These are phyloP conservation scores for Aspergillus sp. DNA, from an alignment of 2,329 filamentous ascomycete genomes.

Conservation along the genomic window DNA sequence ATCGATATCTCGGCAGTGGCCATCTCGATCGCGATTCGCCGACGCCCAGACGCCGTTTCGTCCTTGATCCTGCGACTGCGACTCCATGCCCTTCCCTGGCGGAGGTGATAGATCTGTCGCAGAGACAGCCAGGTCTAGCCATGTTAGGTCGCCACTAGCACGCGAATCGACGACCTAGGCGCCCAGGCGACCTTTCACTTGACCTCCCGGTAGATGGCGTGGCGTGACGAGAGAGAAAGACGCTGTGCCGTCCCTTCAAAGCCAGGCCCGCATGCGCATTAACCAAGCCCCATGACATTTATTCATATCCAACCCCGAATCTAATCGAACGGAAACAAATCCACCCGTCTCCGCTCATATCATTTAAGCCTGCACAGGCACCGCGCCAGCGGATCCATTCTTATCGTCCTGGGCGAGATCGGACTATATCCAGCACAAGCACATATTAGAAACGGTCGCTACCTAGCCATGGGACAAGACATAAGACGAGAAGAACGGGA, in stretches of 20 bases:
- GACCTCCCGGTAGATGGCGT: too few relatives aligned
- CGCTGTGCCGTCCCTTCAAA: too few relatives aligned
- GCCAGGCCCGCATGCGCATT: too few relatives aligned
- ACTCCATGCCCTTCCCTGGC: background rate
- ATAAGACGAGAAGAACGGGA: constrained; percentile 6
- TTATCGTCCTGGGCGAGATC: constrained; percentile 34
- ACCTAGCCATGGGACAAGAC: background rate
- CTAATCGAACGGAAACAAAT: too few relatives aligned
- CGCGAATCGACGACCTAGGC: too few relatives aligned
- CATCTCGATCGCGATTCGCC: background rate
- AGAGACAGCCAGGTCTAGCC: background rate
- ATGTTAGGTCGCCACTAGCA: too few relatives aligned
- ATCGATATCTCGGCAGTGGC: background rate
- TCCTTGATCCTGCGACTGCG: background rate
- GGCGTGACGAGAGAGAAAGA: background rate
- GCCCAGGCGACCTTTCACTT: too few relatives aligned
- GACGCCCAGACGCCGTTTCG: background rate
- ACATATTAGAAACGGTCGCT: constrained; percentile 9
- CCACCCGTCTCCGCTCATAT: constrained; percentile 14
- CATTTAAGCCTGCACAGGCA: constrained; percentile 42
- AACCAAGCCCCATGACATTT: background rate
- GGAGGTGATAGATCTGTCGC: background rate
- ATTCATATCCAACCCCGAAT: background rate
- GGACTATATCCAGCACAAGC: constrained; percentile 48
- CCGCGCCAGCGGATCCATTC: constrained; percentile 26